These are phyloP conservation scores for Solanum aculeatissimum DNA, from an alignment of 305 asterid genomes.

Conservation along the genomic window DNA sequence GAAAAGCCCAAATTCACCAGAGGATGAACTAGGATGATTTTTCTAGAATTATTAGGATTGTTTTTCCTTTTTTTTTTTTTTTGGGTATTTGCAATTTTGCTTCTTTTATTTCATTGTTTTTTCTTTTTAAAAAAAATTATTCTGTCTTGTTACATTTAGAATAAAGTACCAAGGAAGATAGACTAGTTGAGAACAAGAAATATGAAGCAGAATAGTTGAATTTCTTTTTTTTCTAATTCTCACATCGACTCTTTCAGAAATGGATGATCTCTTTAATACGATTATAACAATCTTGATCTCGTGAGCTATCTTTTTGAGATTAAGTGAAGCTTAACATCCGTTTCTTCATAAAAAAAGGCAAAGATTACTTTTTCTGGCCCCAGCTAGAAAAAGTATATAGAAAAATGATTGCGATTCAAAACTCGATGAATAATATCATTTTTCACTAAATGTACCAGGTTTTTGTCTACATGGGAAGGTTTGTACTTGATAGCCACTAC, in stretches of 20 bases:
- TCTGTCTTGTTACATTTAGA: conserved; percentile 5
- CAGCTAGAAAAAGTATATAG: background rate
- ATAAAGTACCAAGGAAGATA: conserved; percentile 6
- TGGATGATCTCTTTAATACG: too few species aligned
- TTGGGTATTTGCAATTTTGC: background rate
- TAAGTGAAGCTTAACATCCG: too few species aligned
- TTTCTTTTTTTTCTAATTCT: background rate
- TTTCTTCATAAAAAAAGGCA: background rate
- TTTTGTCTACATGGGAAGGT: background rate
- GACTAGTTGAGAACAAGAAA: conserved; percentile 14
- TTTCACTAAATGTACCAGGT: background rate
- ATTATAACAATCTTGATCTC: too few species aligned
- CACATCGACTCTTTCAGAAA: background rate
- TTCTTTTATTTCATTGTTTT: background rate
- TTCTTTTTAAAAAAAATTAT: background rate
- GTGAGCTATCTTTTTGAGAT: too few species aligned
- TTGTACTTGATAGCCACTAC: background rate
- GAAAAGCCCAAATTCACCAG: conserved; percentile 50
- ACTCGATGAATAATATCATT: background rate
- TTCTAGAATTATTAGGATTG: background rate
- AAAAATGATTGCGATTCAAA: background rate
- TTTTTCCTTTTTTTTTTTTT: background rate
- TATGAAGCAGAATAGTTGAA: conserved; percentile 4
- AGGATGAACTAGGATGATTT: conserved; percentile 29
- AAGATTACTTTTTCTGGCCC: background rate